A percentile compares a stretch with the other conserved stretches of the same genome.
These are phyloP conservation scores for Trichoderma parareesei DNA, from an alignment of 495 filamentous ascomycete genomes.

Conservation along the genomic window DNA sequence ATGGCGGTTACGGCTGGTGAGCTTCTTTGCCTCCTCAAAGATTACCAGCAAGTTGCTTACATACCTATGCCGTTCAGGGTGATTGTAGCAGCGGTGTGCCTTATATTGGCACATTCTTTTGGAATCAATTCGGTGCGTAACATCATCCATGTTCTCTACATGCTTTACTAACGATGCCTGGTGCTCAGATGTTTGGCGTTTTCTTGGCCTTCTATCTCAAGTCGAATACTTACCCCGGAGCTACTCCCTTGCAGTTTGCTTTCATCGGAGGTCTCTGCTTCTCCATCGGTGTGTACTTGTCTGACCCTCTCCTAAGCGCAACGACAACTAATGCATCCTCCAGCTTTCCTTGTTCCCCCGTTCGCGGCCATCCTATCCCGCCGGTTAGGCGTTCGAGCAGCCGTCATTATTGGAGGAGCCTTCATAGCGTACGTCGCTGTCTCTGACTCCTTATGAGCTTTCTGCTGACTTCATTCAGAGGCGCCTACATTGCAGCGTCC, in stretches of 20 bases:
- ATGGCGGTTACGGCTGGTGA: slow-evolving; percentile 2
- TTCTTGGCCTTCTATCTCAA: slow-evolving; percentile 55
- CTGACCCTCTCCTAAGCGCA: not conserved
- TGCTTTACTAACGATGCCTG: not conserved
- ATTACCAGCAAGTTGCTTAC: not conserved
- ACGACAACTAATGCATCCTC: not conserved
- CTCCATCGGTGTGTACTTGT: slow-evolving; percentile 14
- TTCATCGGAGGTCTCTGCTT: slow-evolving; percentile 61
- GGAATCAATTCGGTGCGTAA: slow-evolving; percentile 44
- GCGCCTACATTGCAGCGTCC: slow-evolving; percentile 48
- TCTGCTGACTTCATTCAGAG: slow-evolving; percentile 4
- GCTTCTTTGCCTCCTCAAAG: not conserved
- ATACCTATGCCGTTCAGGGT: slow-evolving; percentile 42
- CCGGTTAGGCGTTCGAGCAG: slow-evolving; percentile 38
- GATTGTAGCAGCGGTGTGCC: slow-evolving; percentile 38
- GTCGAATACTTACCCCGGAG: slow-evolving; percentile 45
- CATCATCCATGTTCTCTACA: too few species aligned
- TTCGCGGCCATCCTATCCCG: slow-evolving; percentile 44
- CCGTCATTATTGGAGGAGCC: slow-evolving; percentile 46
- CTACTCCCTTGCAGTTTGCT: slow-evolving; percentile 51
- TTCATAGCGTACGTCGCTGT: slow-evolving; percentile 30
- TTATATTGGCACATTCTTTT: slow-evolving; percentile 47
- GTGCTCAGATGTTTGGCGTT: slow-evolving; percentile 31
- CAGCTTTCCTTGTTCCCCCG: slow-evolving; percentile 53
- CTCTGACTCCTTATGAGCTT: not conserved